Evolutionary conservation across 306 rosid species (phyloP).

Genomic region (Aeschynomene evenia): DNA sequence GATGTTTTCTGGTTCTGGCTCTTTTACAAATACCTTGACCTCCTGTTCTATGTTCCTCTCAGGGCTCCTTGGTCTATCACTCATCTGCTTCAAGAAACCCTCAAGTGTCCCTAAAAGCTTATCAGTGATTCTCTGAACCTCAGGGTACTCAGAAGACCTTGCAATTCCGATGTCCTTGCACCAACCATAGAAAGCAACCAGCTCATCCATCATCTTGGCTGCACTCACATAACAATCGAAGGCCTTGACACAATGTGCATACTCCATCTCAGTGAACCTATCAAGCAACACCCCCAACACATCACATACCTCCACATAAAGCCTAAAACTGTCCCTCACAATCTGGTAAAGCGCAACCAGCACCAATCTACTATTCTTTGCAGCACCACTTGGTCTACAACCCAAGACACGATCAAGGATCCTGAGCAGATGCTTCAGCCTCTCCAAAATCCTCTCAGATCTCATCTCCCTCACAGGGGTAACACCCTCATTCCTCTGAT

Average conservation of each 20-base stretch:
- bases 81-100: conserved; percentile 68
- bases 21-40: conserved; percentile 31
- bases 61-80: conserved; percentile 38
- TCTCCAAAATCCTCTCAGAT: conserved; percentile 62
- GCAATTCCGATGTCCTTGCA: conserved; percentile 79
- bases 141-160: conserved; percentile 77
- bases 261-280: conserved; percentile 75
- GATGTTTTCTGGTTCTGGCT: conserved; percentile 28
- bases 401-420: conserved; percentile 68
- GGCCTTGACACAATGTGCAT: conserved; percentile 56
- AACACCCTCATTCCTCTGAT: conserved; percentile 33
- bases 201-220: conserved; percentile 66
- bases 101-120: conserved; percentile 64
- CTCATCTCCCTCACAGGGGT: conserved; percentile 66
- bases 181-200: conserved; percentile 70
- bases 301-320: conserved; percentile 65
- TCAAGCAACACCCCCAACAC: conserved; percentile 72
- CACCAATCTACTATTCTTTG: conserved; percentile 64
- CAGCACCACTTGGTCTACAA: conserved; percentile 68
- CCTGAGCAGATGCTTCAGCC: conserved; percentile 56
- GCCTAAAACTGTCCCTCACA: conserved; percentile 69
- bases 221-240: conserved; percentile 66
- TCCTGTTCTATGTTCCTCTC: conserved; percentile 44
- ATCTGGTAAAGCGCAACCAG: conserved; percentile 59
- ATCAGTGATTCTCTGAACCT: conserved; percentile 67